Evolutionary conservation across 2,329 filamentous ascomycete species (phyloP).

Genomic region (Scorias spongiosa): DNA sequence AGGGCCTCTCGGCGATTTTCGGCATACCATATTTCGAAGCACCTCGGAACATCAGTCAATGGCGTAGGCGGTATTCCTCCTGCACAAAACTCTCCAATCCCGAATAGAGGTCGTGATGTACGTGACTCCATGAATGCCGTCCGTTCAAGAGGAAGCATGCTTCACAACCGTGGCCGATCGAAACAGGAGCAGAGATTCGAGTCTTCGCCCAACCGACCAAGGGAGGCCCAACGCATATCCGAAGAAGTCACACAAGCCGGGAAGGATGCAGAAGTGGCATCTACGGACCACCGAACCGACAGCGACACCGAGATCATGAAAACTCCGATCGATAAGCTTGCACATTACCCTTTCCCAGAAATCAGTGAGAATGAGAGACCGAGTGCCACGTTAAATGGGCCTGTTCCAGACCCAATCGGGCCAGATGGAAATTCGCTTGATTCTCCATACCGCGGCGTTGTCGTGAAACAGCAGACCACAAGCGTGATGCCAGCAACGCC

Average conservation of each 20-base stretch:
- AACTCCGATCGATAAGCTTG: slow-evolving; percentile 52
- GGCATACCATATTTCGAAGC: slow-evolving; percentile 91
- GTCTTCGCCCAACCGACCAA: slow-evolving; percentile 43
- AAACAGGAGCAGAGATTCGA: slow-evolving; percentile 31
- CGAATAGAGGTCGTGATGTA: slow-evolving; percentile 70
- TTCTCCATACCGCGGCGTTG: slow-evolving; percentile 1
- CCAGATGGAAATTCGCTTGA: slow-evolving; percentile 1
- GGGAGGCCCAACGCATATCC: slow-evolving; percentile 38
- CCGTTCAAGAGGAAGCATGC: slow-evolving; percentile 39
- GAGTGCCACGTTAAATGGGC: slow-evolving; percentile 21
- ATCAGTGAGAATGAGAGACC: slow-evolving; percentile 6
- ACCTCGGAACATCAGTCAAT: slow-evolving; percentile 64
- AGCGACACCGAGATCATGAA: slow-evolving; percentile 29
- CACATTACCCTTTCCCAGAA: slow-evolving; percentile 17
- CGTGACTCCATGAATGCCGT: slow-evolving; percentile 71
- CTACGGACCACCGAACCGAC: slow-evolving; percentile 1
- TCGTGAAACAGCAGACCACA: slow-evolving; percentile 3
- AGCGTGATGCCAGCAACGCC: slow-evolving; percentile 4
- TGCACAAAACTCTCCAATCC: slow-evolving; percentile 61
- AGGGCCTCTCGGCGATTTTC: slow-evolving; percentile 88
- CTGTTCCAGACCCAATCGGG: slow-evolving; percentile 15
- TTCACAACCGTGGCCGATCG: slow-evolving; percentile 16
- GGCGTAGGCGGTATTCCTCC: slow-evolving; percentile 76
- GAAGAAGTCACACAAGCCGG: slow-evolving; percentile 41
- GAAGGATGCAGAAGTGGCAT: slow-evolving; percentile 11